Evolutionary conservation across 805 yeast genomes (phyloP), one percentile per base, ranked within the genome.

Genomic region (Saccharomycodes ludwigii): DNA sequence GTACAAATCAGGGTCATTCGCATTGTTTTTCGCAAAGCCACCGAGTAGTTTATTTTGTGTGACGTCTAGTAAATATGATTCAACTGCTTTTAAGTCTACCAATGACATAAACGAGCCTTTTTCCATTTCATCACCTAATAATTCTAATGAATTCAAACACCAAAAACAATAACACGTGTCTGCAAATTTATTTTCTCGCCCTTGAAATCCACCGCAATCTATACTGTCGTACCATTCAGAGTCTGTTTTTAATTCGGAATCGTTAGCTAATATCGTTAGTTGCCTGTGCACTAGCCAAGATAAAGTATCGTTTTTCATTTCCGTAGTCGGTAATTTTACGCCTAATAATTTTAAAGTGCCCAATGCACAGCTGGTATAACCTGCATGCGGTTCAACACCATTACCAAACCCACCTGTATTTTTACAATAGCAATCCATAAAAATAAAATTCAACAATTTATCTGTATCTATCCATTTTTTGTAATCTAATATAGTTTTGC

Each of bases 131-230:
- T 40, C 34, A 1, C 49, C 50, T 16, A 82, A 43, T 10, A 77
- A 42, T 2, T 47, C 42, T 38, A 83, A 56, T 4, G 82, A 60
- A 2, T 71, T 86, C 11, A 73, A 44, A 28, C 72, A 68, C 95
- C 95, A 85, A 65, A 84, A 85, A 5, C 78, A 69, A 47, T 85
- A 85, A 57, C 96, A 85, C 0, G 94, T 78, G 52, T 85, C 96
- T 3, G 79, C 79, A 35, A 64, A 67, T 50, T 85, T 85, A 50
- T 83, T 83, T n/a, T 71, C 73, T 29, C 96, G 62, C 1, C 96
- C 96, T 51, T 84, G 82, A 48, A 81, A 74, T 0, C 88, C 88
- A 2, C 95, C 95, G n/a, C n/a, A n/a, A n/a, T n/a, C n/a, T n/a
- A n/a, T n/a, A n/a, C n/a, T n/a, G n/a, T n/a, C n/a, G n/a, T n/a